Evolutionary conservation across 345 rosid species (phyloP).

Genomic region (Salix koriyanagi): DNA sequence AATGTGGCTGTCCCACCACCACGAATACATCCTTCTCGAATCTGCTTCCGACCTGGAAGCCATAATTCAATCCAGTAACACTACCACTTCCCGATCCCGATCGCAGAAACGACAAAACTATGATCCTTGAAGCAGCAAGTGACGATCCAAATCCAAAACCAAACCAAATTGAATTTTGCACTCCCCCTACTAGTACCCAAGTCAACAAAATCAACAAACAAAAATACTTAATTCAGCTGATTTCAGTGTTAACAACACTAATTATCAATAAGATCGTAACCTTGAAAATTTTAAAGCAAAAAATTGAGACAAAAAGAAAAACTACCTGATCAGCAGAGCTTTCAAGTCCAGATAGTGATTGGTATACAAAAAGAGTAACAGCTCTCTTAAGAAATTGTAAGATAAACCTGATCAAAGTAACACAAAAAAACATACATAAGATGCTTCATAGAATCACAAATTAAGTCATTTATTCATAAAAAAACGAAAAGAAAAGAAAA

Average conservation of each 20-base stretch:
- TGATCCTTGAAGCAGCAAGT: neutral
- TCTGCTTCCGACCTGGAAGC: slow-evolving; percentile 36
- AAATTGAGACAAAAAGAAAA: neutral
- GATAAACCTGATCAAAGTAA: slow-evolving; percentile 24
- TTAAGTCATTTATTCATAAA: neutral
- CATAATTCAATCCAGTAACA: slow-evolving; percentile 40
- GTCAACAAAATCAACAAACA: slow-evolving; percentile 13
- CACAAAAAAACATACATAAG: neutral
- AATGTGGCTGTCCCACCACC: slow-evolving; percentile 99
- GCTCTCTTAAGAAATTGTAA: slow-evolving; percentile 13
- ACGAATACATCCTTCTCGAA: slow-evolving; percentile 67
- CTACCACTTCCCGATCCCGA: slow-evolving; percentile 13
- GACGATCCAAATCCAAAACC: slow-evolving; percentile 10
- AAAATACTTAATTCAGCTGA: slow-evolving; percentile 8
- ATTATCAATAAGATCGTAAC: slow-evolving; percentile 15
- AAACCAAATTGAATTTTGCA: slow-evolving; percentile 3
- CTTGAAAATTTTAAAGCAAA: slow-evolving; percentile 6
- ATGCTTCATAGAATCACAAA: neutral
- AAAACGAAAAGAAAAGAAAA: neutral
- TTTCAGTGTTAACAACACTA: slow-evolving; percentile 1
- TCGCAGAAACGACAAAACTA: neutral
- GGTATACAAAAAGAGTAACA: neutral
- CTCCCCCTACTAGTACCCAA: slow-evolving; percentile 12
- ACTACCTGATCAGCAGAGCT: slow-evolving; percentile 44
- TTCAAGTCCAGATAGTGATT: slow-evolving; percentile 5